These are phyloP conservation scores for Mucor velutinosus DNA, from an alignment of 371 early-diverging fungal species.

Conservation along the genomic window DNA sequence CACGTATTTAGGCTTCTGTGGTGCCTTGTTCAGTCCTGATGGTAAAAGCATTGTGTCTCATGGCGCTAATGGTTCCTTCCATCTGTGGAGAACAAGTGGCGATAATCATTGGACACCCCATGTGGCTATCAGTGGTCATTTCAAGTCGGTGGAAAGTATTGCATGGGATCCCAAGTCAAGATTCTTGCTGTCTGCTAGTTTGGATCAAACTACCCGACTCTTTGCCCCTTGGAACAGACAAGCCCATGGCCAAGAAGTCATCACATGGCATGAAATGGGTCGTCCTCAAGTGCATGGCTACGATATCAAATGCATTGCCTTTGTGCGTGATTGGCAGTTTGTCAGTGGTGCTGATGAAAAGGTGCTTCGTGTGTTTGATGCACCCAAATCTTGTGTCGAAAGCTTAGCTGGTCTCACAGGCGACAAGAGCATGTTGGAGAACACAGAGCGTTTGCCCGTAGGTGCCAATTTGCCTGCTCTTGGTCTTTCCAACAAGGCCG, in stretches of 20 bases:
- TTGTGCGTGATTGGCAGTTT: conserved; percentile 74
- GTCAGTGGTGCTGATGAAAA: conserved; percentile 96
- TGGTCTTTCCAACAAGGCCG: conserved; percentile 95
- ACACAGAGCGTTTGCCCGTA: conserved; percentile 62
- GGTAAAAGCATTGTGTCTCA: conserved; percentile 74
- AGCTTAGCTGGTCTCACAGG: conserved; percentile 61
- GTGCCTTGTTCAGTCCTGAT: conserved; percentile 73
- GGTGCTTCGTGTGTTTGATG: conserved; percentile 87
- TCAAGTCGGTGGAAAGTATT: conserved; percentile 71
- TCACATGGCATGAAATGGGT: conserved; percentile 92
- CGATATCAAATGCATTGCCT: conserved; percentile 85
- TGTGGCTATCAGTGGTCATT: conserved; percentile 82
- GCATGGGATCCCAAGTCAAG: conserved; percentile 84
- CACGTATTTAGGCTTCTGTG: conserved; percentile 79
- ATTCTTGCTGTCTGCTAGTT: conserved; percentile 75
- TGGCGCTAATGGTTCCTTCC: conserved; percentile 89
- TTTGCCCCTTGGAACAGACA: conserved; percentile 73
- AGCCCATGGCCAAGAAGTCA: conserved; percentile 20
- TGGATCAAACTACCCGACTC: conserved; percentile 90
- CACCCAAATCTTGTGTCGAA: conserved; percentile 80
- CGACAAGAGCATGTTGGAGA: conserved; percentile 37
- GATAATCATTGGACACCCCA: conserved; percentile 66
- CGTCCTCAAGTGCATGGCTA: conserved; percentile 98
- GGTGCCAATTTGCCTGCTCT: conserved; percentile 90
- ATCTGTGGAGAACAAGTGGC: conserved; percentile 74